Base-by-base conservation (phyloP, 768 basidiomycete species). In the Podaxis carcinomalis region DNA sequence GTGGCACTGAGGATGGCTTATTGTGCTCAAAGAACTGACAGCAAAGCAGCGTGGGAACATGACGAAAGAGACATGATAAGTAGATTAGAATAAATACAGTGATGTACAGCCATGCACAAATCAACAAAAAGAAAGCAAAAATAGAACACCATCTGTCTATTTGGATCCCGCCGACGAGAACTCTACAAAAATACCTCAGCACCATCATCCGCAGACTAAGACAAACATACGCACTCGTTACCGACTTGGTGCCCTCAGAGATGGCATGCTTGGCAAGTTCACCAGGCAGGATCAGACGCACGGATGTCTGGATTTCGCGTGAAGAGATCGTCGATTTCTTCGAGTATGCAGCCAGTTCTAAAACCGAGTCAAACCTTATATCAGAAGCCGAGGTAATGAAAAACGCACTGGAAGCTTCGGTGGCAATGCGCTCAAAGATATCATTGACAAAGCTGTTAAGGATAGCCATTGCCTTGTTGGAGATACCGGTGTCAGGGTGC, bases 311-410 rank as follows among this genome's bases (percentile, higher is more conserved):
- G 70, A 98, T 98, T 77, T 98, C 96, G 62, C 96, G 92, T 23
- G 94, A 97, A 19, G 95, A 96, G 74, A 98, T 98, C 47, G 96
- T 98, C 2, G 96, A 97, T 78, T 97, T 96, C 86, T 98, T 96
- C 59, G 95, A 97, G 83, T 98, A 98, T 1, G 93, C 85, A 59
- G 95, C 94, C 70, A 98, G 93, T 78, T 96, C 92, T 93, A 68
- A 56, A 62, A 60, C 55, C 28, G 6, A 16, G 35, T 40, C 2
- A 37, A 32, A 62, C 25, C 50, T 10, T 60, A 53, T 59, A 55
- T 56, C 64, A 9, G 50, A 56, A 36, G 7, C 13, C 1, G n/a
- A 25, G 23, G 28, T 6, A 44, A 23, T 0, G 49, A 63, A 51
- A 46, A 27, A 49, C 47, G 9, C 21, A 49, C 47, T 49, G 11